phyloP scores from a whole-genome alignment of 441 rosid genomes.

The Populus trichocarpa region DNA sequence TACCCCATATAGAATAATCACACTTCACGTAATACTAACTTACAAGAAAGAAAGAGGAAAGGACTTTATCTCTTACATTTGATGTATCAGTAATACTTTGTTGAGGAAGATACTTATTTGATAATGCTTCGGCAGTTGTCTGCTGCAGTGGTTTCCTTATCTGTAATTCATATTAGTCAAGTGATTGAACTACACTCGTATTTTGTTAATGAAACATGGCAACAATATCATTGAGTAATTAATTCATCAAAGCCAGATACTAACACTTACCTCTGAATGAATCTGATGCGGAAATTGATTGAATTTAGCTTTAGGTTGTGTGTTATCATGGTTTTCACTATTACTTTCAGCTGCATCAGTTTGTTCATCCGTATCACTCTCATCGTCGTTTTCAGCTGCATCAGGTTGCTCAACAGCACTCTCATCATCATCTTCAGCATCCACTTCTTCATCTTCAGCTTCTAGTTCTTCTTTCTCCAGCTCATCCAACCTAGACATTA shows the following conservation, averaged over 20 bases:
- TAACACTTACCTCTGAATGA: slow-evolving; percentile 38
- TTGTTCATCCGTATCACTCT: slow-evolving; percentile 23
- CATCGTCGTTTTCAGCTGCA: slow-evolving; percentile 22
- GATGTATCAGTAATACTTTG: slow-evolving; percentile 29
- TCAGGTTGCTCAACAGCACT: slow-evolving; percentile 24
- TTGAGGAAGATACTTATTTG: slow-evolving; percentile 27
- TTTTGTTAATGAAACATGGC: slow-evolving; percentile 5
- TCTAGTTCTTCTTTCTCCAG: slow-evolving; percentile 79
- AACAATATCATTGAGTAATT: slow-evolving; percentile 12
- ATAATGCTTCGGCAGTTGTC: slow-evolving; percentile 27
- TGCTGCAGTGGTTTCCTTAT: slow-evolving; percentile 21
- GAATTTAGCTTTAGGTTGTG: slow-evolving; percentile 2
- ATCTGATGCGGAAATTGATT: slow-evolving; percentile 7
- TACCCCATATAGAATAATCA: background rate
- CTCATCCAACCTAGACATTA: slow-evolving; percentile 79
- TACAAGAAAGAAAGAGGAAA: background rate
- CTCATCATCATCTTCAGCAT: slow-evolving; percentile 28
- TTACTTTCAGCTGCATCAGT: background rate
- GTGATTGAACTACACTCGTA: background rate
- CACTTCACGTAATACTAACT: background rate
- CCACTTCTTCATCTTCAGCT: slow-evolving; percentile 35
- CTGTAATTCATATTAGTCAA: slow-evolving; percentile 14
- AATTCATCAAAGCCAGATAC: background rate
- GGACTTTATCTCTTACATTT: slow-evolving; percentile 34
- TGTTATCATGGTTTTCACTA: background rate